A percentile compares a stretch with the other conserved stretches of the same genome.
Conservation (phyloP, 2,329 filamentous ascomycete species). For the Plenodomus biglobosus region DNA sequence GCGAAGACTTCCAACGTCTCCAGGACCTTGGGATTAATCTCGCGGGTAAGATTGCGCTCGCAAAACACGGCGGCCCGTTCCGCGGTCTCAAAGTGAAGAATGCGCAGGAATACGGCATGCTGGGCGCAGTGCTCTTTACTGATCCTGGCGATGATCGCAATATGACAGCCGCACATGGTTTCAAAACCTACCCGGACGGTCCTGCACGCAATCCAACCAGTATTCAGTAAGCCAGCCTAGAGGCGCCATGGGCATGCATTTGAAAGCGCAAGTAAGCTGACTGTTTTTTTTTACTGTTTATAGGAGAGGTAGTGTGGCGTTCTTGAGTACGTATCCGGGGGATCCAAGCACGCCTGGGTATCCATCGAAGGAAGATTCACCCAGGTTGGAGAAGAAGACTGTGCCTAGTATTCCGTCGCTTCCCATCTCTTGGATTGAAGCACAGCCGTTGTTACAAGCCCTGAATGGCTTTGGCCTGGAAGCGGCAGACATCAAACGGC, state of each 20-base stretch:
- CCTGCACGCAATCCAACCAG: constrained; percentile 44
- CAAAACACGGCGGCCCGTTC: constrained; percentile 49
- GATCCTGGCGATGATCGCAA: constrained; percentile 48
- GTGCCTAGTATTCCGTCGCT: constrained; percentile 81
- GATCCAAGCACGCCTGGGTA: constrained; percentile 58
- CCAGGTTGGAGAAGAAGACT: constrained; percentile 58
- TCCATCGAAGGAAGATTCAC: constrained; percentile 78
- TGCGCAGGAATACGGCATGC: constrained; percentile 48
- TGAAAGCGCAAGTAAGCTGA: neutral
- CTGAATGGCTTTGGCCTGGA: constrained; percentile 78
- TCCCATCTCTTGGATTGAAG: constrained; percentile 81
- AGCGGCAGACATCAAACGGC: constrained; percentile 39
- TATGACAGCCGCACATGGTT: constrained; percentile 42
- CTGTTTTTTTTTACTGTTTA: neutral
- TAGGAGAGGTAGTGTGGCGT: constrained; percentile 52
- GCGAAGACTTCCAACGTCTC: constrained; percentile 49
- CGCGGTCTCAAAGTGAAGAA: constrained; percentile 53
- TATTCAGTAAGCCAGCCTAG: constrained; percentile 35
- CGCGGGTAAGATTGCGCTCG: constrained; percentile 51
- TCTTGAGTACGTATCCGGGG: constrained; percentile 59
- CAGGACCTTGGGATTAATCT: constrained; percentile 46
- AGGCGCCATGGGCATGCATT: no score
- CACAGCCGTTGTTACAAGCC: constrained; percentile 76
- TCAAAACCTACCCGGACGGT: constrained; percentile 19
- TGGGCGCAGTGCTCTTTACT: constrained; percentile 48